These are phyloP conservation scores for Kwoniella botswanensis DNA, from an alignment of 768 basidiomycete genomes.

Conservation along the genomic window DNA sequence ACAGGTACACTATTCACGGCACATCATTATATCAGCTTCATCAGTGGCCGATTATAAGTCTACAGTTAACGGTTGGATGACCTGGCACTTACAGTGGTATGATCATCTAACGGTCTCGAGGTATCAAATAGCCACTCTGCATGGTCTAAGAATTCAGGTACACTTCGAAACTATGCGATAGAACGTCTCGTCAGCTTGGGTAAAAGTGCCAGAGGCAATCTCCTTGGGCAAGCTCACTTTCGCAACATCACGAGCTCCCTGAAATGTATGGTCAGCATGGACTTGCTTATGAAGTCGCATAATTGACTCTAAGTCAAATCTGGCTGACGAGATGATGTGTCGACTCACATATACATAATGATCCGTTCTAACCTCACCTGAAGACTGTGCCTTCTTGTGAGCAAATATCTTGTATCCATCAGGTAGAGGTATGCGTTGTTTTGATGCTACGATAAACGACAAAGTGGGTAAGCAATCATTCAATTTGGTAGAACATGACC, in stretches of 20 bases:
- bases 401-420: conserved; percentile 44
- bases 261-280: not conserved
- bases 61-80: no score
- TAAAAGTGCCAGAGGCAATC: not conserved
- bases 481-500: no score
- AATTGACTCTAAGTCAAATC: no score
- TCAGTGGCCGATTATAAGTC: no score
- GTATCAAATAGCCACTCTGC: conserved; percentile 49
- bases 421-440: conserved; percentile 39
- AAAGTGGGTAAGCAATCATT: no score
- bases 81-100: conserved; percentile 26
- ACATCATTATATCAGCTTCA: no score
- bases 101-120: conserved; percentile 29
- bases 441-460: not conserved
- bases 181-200: conserved; percentile 12
- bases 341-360: conserved; percentile 43
- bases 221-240: not conserved
- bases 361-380: conserved; percentile 30
- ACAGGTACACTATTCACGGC: conserved; percentile 36
- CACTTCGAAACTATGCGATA: conserved; percentile 41
- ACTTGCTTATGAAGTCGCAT: not conserved
- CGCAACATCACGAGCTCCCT: not conserved
- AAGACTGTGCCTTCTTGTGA: conserved; percentile 37
- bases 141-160: conserved; percentile 47
- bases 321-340: no score